These are phyloP conservation scores for Chloropicon primus DNA, from an alignment of 139 green algal genomes.

Conservation along the genomic window DNA sequence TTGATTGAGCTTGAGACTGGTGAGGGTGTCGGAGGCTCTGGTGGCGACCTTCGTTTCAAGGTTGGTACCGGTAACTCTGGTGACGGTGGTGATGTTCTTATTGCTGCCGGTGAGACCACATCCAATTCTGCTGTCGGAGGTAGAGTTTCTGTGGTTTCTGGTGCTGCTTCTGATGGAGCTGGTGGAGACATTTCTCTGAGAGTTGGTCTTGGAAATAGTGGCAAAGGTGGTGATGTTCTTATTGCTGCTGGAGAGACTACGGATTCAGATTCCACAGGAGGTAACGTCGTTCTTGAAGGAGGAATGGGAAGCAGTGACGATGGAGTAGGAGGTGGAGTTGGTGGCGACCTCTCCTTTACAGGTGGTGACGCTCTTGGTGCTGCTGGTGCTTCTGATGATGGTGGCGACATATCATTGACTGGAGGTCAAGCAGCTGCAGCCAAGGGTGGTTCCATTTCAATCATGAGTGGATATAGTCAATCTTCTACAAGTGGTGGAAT, in stretches of 20 bases:
- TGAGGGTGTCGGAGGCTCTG: neutral
- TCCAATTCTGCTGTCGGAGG: neutral
- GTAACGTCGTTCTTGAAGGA: too few relatives aligned
- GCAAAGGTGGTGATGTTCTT: constrained; percentile 5
- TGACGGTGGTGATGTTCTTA: neutral
- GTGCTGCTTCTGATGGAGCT: too few relatives aligned
- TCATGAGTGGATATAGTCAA: neutral
- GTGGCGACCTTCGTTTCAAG: neutral
- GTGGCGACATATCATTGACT: neutral
- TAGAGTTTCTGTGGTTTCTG: too few relatives aligned
- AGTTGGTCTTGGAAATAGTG: neutral
- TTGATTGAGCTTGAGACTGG: neutral
- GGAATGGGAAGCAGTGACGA: too few relatives aligned
- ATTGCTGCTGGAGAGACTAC: too few relatives aligned
- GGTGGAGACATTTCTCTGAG: neutral
- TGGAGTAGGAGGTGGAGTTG: too few relatives aligned
- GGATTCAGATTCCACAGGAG: too few relatives aligned
- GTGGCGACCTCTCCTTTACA: too few relatives aligned
- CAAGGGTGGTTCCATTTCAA: neutral
- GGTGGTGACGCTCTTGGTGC: too few relatives aligned
- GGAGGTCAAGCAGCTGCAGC: neutral
- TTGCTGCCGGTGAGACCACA: constrained; percentile 3
- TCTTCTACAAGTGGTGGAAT: neutral
- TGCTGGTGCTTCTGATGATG: constrained; percentile 1
- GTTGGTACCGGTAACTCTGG: neutral